Conservation (phyloP, 1,284 basidiomycete genomes). For the Cryptococcus floricola region DNA sequence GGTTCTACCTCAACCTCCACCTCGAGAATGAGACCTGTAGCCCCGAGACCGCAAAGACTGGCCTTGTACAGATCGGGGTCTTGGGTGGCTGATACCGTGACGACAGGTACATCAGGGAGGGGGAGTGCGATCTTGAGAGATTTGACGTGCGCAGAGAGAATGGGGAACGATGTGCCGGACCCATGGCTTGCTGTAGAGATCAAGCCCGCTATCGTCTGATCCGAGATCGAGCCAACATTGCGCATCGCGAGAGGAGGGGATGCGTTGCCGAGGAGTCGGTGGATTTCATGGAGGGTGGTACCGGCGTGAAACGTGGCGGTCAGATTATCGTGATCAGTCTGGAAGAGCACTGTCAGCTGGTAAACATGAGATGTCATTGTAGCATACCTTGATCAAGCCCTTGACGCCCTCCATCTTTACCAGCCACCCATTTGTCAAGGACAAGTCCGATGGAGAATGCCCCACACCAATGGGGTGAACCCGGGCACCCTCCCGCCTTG, state of each 20-base stretch:
- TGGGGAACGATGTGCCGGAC: constrained; percentile 73
- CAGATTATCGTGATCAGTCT: constrained; percentile 69
- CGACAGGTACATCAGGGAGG: constrained; percentile 34
- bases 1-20: constrained; percentile 75
- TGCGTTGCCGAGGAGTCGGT: constrained; percentile 60
- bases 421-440: constrained; percentile 80
- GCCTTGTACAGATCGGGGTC: constrained; percentile 79
- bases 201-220: constrained; percentile 92
- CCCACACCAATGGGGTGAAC: constrained; percentile 84
- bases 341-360: not conserved
- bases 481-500: constrained; percentile 64
- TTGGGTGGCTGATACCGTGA: constrained; percentile 43
- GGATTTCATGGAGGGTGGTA: constrained; percentile 70
- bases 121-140: constrained; percentile 64
- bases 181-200: constrained; percentile 95
- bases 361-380: not conserved
- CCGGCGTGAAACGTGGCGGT: constrained; percentile 65
- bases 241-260: constrained; percentile 69
- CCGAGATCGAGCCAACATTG: constrained; percentile 93
- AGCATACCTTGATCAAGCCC: constrained; percentile 66
- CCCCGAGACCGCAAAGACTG: constrained; percentile 89
- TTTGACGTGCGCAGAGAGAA: constrained; percentile 77
- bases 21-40: constrained; percentile 80
- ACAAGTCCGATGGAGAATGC: constrained; percentile 88
- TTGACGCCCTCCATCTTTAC: constrained; percentile 69